A percentile compares a stretch with the other conserved stretches of the same genome.
Evolutionary conservation across 768 basidiomycete species (phyloP).

Genomic region (Pisolithus orientalis): DNA sequence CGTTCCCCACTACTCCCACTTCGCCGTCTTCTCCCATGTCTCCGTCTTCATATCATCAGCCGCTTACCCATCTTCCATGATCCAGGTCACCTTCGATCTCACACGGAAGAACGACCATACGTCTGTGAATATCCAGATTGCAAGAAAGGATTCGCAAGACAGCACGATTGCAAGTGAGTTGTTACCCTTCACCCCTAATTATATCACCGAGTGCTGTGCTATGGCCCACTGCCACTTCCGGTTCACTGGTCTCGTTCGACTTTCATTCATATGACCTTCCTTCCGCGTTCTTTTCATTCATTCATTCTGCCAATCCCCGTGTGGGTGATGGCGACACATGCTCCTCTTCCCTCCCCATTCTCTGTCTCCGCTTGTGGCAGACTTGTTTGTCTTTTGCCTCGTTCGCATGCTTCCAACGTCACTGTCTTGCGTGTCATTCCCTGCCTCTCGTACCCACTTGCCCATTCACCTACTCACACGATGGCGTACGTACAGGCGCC

Average conservation of each 20-base stretch:
- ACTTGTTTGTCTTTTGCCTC: not conserved
- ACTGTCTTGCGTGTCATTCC: not conserved
- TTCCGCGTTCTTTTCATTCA: conserved; percentile 2
- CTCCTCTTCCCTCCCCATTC: not conserved
- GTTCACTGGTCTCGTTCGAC: not conserved
- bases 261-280: not conserved
- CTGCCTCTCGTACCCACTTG: not conserved
- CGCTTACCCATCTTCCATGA: conserved; percentile 4
- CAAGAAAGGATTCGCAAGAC: conserved; percentile 90
- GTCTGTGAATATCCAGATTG: conserved; percentile 92
- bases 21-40: not conserved
- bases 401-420: not conserved
- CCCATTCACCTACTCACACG: not conserved
- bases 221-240: not conserved
- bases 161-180: conserved; percentile 94
- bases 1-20: no score
- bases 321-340: not conserved
- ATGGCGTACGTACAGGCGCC: conserved; percentile 47
- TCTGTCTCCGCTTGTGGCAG: not conserved
- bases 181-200: not conserved
- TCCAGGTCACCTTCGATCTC: conserved; percentile 85
- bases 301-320: conserved; percentile 1
- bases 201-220: not conserved
- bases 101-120: conserved; percentile 93
- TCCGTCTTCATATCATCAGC: conserved; percentile 1